Evolutionary conservation across 2,329 filamentous ascomycete genomes (phyloP), one percentile per base, ranked within the genome.

Genomic region (Diplodia sapinea): DNA sequence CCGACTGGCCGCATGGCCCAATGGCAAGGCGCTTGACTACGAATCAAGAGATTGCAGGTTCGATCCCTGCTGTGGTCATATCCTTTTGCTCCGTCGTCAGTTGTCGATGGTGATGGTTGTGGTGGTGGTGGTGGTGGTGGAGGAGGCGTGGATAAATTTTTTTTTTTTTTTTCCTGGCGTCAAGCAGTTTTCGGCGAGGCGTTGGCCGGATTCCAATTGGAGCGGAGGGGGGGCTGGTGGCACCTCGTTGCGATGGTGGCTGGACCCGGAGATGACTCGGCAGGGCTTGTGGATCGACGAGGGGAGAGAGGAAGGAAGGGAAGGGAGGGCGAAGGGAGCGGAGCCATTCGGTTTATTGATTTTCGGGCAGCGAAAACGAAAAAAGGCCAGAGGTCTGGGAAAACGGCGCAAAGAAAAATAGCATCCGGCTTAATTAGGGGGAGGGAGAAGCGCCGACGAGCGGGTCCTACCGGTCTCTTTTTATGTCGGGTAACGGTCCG

Each of bases 1-100:
- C 7, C 12, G 15, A 59, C 54, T 54, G 67, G 67, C 67, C 67
- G 61, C 67, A 52, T 85, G 83, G 82, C 82, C 82, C 82, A 85
- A 85, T 85, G 83, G 82, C 82, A 85, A 84, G 83, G 83, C 82
- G 82, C 81, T 83, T 85, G 83, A 84, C 83, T 85, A 84, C 82
- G 82, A 83, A 79, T 79, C 77, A 79, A 79, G 76, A 78, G 77
- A 79, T 78, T 78, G 70, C 72, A 75, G 76, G 76, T 68, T 68
- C 67, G 67, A 68, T 54, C 67, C 67, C 67, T 68, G 61, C 52
- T 52, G 67, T 54, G 67, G 67, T 68, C 67, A 68, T 43, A 4
- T 40, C 5, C 17, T 65, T 64, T 65, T 63, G 49, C 38, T 15
- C 33, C 9, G 33, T 36, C 8, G 26, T 26, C 51, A 54, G 31